Conservation (phyloP, 352 stramenopile genomes). For the Globisporangium abappressorium region DNA sequence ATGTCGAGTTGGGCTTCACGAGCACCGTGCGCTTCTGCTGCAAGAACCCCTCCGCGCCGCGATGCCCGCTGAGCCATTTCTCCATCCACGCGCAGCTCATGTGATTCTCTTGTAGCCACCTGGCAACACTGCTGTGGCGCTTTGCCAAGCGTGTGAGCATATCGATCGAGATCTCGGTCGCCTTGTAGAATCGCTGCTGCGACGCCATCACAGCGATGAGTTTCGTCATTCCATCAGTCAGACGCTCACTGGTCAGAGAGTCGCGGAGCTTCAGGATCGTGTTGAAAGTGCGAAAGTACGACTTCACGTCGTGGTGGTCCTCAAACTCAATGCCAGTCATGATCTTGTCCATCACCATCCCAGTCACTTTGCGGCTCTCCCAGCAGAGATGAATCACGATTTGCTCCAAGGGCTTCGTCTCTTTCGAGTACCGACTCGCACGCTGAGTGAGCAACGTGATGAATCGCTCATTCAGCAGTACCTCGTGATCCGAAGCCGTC, state of each 20-base stretch:
- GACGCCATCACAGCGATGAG: conserved; percentile 78
- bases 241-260: conserved; percentile 52
- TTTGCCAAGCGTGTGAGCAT: conserved; percentile 85
- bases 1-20: conserved; percentile 84
- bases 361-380: conserved; percentile 64
- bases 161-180: conserved; percentile 81
- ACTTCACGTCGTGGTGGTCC: conserved; percentile 85
- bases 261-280: conserved; percentile 78
- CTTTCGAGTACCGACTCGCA: conserved; percentile 67
- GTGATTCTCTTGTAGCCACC: conserved; percentile 68
- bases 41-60: conserved; percentile 57
- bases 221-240: conserved; percentile 69
- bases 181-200: conserved; percentile 86
- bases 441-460: conserved; percentile 73
- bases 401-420: conserved; percentile 78
- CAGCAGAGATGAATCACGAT: conserved; percentile 78
- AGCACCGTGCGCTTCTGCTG: conserved; percentile 77
- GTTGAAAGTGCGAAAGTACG: conserved; percentile 87
- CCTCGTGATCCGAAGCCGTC: conserved; percentile 49
- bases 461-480: conserved; percentile 75
- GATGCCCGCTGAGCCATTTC: conserved; percentile 75
- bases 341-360: conserved; percentile 58
- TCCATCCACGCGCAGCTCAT: conserved; percentile 77
- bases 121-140: conserved; percentile 53
- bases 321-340: conserved; percentile 73